Evolutionary conservation across 2,329 filamentous ascomycete species (phyloP), one percentile per base, ranked within the genome.

Genomic region (Aspergillus pseudoterreus): DNA sequence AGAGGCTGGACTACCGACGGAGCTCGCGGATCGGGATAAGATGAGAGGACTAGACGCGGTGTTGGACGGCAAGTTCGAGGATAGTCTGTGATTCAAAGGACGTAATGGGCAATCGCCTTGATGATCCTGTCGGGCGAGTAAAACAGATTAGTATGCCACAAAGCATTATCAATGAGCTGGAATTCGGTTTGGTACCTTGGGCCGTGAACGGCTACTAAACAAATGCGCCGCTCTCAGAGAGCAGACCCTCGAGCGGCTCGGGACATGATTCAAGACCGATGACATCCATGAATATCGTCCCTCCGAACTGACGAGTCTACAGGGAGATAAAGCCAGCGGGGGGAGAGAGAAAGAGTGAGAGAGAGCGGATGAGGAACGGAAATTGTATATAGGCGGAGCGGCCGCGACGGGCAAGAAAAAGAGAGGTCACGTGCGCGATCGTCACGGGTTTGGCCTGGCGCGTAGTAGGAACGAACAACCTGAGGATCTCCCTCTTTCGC

Each of bases 221-320:
- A 62, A 57, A 47, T 64, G 63, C 57, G 63, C 60, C 57, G 65
- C 59, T 64, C 63, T 70, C 57, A 69, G 58, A 64, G 67, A 67
- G 54, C 60, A 58, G 57, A 65, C 61, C 64, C 68, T 63, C 64
- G 62, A 67, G 64, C 64, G 64, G 62, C 63, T 63, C 57, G 65
- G 63, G 55, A 60, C 68, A 71, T 71, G 63, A 65, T 65, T 70
- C 55, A 66, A 63, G 60, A 63, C 68, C 56, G 65, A 70, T 72
- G 70, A 72, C 70, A 72, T 72, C 70, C 70, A 72, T 72, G 63
- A 71, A 71, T 55, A 59, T 60, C 51, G 58, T 63, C 60, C 15
- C 15, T 17, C 15, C 15, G 39, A 42, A 63, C 60, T 54, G 56
- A 42, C 36, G 43, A 42, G 44, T 52, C 19, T 36, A 36, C 27